Conservation (phyloP, 2,329 filamentous ascomycete genomes). For the Colletotrichum sp. region DNA sequence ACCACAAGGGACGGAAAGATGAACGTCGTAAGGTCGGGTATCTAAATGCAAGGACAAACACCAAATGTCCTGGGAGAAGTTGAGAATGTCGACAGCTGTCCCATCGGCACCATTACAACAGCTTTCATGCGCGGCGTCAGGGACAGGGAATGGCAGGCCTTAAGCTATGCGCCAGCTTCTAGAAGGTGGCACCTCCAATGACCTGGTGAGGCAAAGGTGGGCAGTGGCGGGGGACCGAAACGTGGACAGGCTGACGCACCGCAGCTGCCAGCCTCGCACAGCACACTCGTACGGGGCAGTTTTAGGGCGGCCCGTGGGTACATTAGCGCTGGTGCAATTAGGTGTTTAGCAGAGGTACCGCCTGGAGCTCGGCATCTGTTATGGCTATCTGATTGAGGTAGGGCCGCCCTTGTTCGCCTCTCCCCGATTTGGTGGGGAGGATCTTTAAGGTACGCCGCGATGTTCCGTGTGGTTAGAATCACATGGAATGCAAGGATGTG, state of each 20-base stretch:
- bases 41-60: neutral
- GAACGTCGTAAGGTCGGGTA: neutral
- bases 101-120: constrained; percentile 3
- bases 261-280: constrained; percentile 11
- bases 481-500: constrained; percentile 16
- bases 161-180: constrained; percentile 2
- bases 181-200: neutral
- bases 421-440: neutral
- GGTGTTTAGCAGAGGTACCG: neutral
- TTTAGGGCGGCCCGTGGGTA: neutral
- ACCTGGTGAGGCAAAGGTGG: constrained; percentile 1
- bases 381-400: neutral
- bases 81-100: neutral
- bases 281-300: neutral
- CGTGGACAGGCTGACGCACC: constrained; percentile 17
- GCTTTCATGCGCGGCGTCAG: constrained; percentile 8
- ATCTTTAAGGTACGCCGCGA: neutral
- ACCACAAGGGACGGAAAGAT: neutral
- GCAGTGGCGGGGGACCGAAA: constrained; percentile 8
- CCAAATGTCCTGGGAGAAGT: neutral
- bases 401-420: neutral
- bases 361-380: neutral
- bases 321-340: neutral
- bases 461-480: neutral
- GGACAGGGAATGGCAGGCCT: neutral